These are phyloP conservation scores for Biscogniauxia sp. DNA, from an alignment of 2,329 filamentous ascomycete genomes.

Conservation along the genomic window DNA sequence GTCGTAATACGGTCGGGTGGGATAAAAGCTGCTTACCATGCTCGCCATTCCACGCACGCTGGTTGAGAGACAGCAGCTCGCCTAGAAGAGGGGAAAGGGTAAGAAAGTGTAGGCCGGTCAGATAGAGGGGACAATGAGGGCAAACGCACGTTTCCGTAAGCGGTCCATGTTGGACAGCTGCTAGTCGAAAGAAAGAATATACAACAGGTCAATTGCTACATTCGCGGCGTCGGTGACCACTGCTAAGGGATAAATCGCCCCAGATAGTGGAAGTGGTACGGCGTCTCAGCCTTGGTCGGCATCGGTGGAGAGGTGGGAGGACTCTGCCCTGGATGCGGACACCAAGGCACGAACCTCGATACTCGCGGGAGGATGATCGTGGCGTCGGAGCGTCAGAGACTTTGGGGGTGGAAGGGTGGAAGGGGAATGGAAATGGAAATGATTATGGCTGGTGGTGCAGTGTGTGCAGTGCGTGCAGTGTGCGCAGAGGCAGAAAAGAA, in stretches of 20 bases:
- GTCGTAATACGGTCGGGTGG: neutral
- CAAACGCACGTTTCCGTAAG: slow-evolving; percentile 57
- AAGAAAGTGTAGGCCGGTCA: slow-evolving; percentile 15
- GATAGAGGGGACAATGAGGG: neutral
- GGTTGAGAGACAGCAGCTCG: slow-evolving; percentile 86
- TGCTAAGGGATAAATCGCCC: slow-evolving; percentile 45
- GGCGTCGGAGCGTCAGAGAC: neutral
- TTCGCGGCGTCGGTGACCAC: slow-evolving; percentile 39
- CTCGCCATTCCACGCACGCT: slow-evolving; percentile 84
- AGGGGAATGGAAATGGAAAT: neutral
- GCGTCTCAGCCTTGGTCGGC: slow-evolving; percentile 42
- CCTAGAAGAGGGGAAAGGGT: slow-evolving; percentile 49
- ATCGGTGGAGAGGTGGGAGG: slow-evolving; percentile 35
- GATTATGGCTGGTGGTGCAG: neutral
- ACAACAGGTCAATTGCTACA: slow-evolving; percentile 40
- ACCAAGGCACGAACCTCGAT: slow-evolving; percentile 17
- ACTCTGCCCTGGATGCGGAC: slow-evolving; percentile 26
- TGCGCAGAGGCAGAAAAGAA: neutral
- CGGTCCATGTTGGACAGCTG: slow-evolving; percentile 58
- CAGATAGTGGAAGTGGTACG: slow-evolving; percentile 41
- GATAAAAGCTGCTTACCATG: slow-evolving; percentile 57
- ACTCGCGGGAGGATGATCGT: neutral
- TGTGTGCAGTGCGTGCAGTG: neutral
- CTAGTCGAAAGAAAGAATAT: slow-evolving; percentile 29
- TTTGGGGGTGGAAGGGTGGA: neutral